Evolutionary conservation across 2,329 filamentous ascomycete genomes (phyloP), one percentile per base, ranked within the genome.

Genomic region (Phyllosticta ampelicida): DNA sequence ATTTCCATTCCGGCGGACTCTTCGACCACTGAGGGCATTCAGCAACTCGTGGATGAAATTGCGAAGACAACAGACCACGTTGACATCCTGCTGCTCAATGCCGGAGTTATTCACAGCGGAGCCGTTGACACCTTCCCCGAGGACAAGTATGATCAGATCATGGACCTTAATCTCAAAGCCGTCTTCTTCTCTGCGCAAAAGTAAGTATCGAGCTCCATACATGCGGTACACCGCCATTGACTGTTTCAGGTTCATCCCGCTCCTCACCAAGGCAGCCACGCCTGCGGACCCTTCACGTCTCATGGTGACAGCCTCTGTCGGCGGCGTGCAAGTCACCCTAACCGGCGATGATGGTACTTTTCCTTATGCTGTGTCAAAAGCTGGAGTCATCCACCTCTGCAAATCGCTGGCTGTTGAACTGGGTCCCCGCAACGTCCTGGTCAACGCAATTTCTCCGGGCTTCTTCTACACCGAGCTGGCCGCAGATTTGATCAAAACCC

Each of bases 281-380:
- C 62, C 63, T 18, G 52, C 61, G 54, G 66, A 73, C 54, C 69
- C 72, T 16, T 71, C 70, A 1, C 66, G 72, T 55, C 67, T 74
- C 44, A 71, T 74, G 54, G 67, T 74, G 54, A 68, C 71, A 16
- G 67, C 66, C 51, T 72, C 70, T 2, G 67, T 63, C 8, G 70
- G 69, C 2, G 72, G 70, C n/a, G 64, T 65, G 3, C 70, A 65
- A n/a, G 71, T 73, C 3, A 65, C 68, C 0, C 68, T 71, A 55
- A 65, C 71, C 2, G 71, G 71, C 19, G 68, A 72, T 10, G 64
- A 71, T 48, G 71, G 70, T 19, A 72, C 71, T 2, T 71, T 72
- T 54, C 71, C 71, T 66, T 74, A 74, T 63, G 69, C 68, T 20
- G 66, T 69, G 49, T 73, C 71, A 8, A 74, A 74, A 59, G 72